Base-by-base conservation (phyloP, 441 rosid species). In the Aleurites moluccanus region DNA sequence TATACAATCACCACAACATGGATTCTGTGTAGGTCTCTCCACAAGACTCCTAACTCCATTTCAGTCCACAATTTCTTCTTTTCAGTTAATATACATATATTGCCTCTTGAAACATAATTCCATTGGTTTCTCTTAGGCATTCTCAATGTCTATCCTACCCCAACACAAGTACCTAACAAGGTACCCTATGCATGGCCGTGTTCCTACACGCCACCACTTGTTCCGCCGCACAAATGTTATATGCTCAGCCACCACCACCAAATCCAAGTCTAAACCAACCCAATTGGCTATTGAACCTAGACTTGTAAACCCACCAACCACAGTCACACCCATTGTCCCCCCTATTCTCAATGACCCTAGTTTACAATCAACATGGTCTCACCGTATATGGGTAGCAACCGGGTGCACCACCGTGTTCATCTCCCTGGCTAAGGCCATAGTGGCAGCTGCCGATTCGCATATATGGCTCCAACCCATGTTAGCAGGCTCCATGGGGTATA, bases 311-410 rank as follows among this genome's bases (percentile, higher is more conserved):
- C 75, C 79, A 23, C 78, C 77, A 4, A 61, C 60, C 56, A 11
- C 49, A 5, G 76, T 40, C 53, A 44, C 73, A 15, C 53, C 79
- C n/a, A 56, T 72, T 0, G 13, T 45, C 23, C 83, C 85, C 76
- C 86, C 88, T 18, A 49, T 73, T n/a, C 66, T 74, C 56, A 80
- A 86, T 62, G 97, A 90, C 78, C 88, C 87, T 14, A 23, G 78
- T 66, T 79, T 90, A 75, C 83, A 83, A 50, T 92, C 98, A 5
- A 90, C 97, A 11, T 88, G 92, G 97, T 40, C 89, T 45, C 97
- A 94, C 79, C 90, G 93, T 0, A 76, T 82, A 15, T 91, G 94
- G 97, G 79, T 91, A 0, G 85, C 90, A 35, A 82, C 88, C 0
- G 97, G 98, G 30, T 92, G 96, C 92, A 78, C 90, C 59, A 78